These are phyloP conservation scores for Amphibolis antarctica DNA, from an alignment of 106 monocot genomes.

Conservation along the genomic window DNA sequence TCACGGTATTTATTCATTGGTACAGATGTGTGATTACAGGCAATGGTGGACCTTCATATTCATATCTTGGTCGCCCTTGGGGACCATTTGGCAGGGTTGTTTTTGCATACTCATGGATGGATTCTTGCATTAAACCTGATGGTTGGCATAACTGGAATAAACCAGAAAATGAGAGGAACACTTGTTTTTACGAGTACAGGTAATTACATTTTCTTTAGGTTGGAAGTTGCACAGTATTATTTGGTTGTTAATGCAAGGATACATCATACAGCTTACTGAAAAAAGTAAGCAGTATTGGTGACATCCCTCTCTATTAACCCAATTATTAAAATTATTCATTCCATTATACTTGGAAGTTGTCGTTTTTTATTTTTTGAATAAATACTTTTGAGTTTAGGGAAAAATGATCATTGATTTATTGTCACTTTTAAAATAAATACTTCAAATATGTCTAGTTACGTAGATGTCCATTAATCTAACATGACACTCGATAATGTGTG, in stretches of 20 bases:
- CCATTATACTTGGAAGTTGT: too few relatives aligned
- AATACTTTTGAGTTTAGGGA: too few relatives aligned
- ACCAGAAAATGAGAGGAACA: constrained; percentile 69
- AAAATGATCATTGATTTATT: too few relatives aligned
- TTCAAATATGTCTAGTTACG: too few relatives aligned
- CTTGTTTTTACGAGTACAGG: constrained; percentile 94
- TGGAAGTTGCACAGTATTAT: background rate
- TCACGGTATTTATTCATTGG: background rate
- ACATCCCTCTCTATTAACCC: too few relatives aligned
- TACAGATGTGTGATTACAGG: constrained; percentile 79
- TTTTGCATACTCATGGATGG: constrained; percentile 92
- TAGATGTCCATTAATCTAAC: too few relatives aligned
- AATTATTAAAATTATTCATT: too few relatives aligned
- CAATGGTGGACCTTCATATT: constrained; percentile 44
- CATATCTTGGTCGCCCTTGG: constrained; percentile 89
- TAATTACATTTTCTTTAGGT: constrained; percentile 5
- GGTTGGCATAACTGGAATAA: constrained; percentile 98
- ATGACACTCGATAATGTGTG: too few relatives aligned
- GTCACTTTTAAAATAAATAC: too few relatives aligned
- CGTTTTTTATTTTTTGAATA: too few relatives aligned
- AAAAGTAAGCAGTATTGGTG: background rate
- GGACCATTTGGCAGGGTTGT: constrained; percentile 88
- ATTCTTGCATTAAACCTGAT: constrained; percentile 56
- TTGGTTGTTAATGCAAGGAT: background rate
- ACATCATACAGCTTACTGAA: background rate